phyloP scores from a whole-genome alignment of 2,329 filamentous ascomycete species.

The Hymenoscyphus scutula region DNA sequence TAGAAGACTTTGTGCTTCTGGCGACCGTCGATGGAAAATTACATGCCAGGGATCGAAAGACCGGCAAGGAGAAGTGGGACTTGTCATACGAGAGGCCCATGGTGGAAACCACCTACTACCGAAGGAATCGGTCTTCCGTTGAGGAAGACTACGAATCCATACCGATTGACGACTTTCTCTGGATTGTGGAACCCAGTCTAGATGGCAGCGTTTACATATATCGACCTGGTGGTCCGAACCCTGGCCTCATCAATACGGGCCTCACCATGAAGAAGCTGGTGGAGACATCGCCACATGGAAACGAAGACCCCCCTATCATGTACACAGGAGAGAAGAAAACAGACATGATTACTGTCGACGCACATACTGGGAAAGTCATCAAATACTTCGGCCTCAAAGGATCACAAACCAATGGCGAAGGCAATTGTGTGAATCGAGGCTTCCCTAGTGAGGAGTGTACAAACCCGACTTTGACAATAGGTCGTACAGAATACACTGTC shows the following conservation, averaged over 20 bases:
- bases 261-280: slow-evolving; percentile 83
- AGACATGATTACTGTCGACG: slow-evolving; percentile 84
- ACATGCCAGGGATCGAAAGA: slow-evolving; percentile 85
- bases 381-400: slow-evolving; percentile 80
- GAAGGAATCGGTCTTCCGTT: slow-evolving; percentile 61
- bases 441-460: slow-evolving; percentile 67
- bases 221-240: slow-evolving; percentile 60
- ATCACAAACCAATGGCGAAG: slow-evolving; percentile 60
- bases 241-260: slow-evolving; percentile 62
- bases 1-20: slow-evolving; percentile 99
- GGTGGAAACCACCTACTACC: slow-evolving; percentile 84
- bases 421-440: slow-evolving; percentile 69
- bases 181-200: slow-evolving; percentile 89
- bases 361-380: slow-evolving; percentile 75
- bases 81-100: slow-evolving; percentile 81
- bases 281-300: slow-evolving; percentile 77
- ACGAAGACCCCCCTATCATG: slow-evolving; percentile 72
- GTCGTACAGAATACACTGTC: slow-evolving; percentile 86
- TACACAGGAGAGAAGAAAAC: slow-evolving; percentile 93
- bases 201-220: slow-evolving; percentile 88
- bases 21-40: slow-evolving; percentile 99
- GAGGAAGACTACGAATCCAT: slow-evolving; percentile 55
- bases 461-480: slow-evolving; percentile 76
- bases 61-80: slow-evolving; percentile 81
- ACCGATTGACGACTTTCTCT: slow-evolving; percentile 80